A percentile compares a stretch with the other conserved stretches of the same genome.
Conservation (phyloP, 1,284 basidiomycete species). For the Tranzscheliella williamsii region DNA sequence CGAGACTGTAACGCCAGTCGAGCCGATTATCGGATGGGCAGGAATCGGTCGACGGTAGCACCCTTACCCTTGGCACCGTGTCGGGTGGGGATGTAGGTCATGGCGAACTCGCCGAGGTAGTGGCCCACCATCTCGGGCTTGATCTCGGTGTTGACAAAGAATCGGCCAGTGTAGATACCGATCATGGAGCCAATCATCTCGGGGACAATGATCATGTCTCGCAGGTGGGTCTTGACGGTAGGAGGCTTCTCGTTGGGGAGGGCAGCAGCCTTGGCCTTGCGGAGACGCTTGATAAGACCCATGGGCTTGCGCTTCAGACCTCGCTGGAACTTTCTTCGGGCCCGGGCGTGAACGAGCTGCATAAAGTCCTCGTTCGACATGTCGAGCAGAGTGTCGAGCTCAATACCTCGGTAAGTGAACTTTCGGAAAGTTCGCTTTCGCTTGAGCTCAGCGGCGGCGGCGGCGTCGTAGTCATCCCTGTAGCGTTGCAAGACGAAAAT, state of each 20-base stretch:
- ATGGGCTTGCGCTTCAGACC: constrained; percentile 98
- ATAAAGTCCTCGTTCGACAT: constrained; percentile 77
- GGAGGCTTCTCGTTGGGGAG: constrained; percentile 97
- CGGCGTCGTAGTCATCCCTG: constrained; percentile 62
- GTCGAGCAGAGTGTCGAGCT: constrained; percentile 86
- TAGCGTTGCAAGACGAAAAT: no score
- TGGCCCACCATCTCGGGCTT: constrained; percentile 99
- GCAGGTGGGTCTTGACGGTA: constrained; percentile 97
- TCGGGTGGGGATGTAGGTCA: constrained; percentile 95
- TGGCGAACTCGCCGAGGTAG: constrained; percentile 84
- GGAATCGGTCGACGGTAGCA: constrained; percentile 73
- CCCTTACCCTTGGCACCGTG: constrained; percentile 99
- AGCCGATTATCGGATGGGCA: constrained; percentile 67
- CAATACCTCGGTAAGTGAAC: constrained; percentile 96
- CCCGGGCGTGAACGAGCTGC: constrained; percentile 96
- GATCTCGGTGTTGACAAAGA: constrained; percentile 67
- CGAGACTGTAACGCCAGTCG: neutral
- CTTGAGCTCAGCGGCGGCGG: constrained; percentile 61
- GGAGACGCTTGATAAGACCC: constrained; percentile 98
- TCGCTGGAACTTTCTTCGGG: constrained; percentile 96
- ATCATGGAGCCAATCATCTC: constrained; percentile 80
- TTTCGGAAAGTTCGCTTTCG: constrained; percentile 98
- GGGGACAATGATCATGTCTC: constrained; percentile 99
- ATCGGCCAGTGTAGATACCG: constrained; percentile 85
- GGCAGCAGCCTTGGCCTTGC: constrained; percentile 99